Conservation (phyloP, 1,139 yeast genomes). For the Groenewaldozyma auringiensis region DNA sequence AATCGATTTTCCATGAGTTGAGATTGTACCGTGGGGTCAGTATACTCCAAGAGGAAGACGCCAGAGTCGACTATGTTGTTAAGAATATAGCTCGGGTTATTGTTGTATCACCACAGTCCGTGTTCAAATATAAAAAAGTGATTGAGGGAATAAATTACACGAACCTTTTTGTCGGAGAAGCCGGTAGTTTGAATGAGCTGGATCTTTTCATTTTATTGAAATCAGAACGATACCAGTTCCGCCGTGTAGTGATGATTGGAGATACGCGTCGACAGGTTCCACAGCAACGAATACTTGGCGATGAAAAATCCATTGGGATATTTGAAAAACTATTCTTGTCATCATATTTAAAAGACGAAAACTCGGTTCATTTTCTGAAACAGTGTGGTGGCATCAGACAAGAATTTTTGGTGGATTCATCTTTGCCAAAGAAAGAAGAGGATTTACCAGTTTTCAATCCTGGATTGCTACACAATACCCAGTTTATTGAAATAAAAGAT, state of each 20-base stretch:
- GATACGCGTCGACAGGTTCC: neutral
- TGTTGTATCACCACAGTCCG: neutral
- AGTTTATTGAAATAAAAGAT: constrained; percentile 36
- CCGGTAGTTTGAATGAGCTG: neutral
- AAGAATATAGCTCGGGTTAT: neutral
- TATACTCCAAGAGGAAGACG: neutral
- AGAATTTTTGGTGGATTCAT: neutral
- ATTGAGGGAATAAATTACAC: neutral
- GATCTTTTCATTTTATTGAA: neutral
- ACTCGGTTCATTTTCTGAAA: neutral
- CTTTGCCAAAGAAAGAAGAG: neutral
- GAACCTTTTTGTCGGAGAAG: neutral
- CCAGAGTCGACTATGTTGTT: neutral
- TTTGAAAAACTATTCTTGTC: neutral
- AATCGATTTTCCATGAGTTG: neutral
- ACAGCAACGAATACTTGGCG: neutral
- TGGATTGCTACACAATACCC: constrained; percentile 36
- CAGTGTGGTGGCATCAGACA: neutral
- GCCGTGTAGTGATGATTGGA: neutral
- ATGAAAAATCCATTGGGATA: too few species aligned
- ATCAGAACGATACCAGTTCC: neutral
- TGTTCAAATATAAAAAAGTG: too few species aligned
- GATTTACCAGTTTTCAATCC: constrained; percentile 26
- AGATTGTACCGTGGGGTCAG: neutral
- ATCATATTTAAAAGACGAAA: neutral